Evolutionary conservation across 176 grass and related monocot species (phyloP), one percentile per base, ranked within the genome.

Genomic region (Tillandsia leiboldiana): DNA sequence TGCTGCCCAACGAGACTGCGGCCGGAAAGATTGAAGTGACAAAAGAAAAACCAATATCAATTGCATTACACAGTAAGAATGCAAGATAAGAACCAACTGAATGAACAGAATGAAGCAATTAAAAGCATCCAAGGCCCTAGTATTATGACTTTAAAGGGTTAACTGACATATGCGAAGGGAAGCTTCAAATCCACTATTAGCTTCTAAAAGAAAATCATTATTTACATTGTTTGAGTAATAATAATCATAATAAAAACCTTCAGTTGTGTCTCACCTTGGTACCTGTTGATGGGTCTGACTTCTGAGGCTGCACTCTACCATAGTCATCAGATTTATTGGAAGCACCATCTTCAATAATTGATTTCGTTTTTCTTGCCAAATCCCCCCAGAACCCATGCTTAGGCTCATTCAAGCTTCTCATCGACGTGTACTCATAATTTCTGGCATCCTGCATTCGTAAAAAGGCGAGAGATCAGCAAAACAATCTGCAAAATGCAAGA

Each of bases 351-450:
- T 75, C 73, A 48, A 67, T 49, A 67, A 75, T 75, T 29, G 73
- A 24, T 75, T 75, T 67, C 18, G 73, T 50, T 75, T 75, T 75
- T 48, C 53, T 66, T 29, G 73, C 73, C 50, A 75, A 75, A 54
- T 66, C 63, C 12, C 53, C 73, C 73, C 73, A 75, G 54, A 75
- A 75, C 66, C 73, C 51, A 52, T 67, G 49, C 51, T 51, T 48
- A 11, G 26, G 15, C 27, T 10, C 68, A 50, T 70, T 42, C 24
- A 33, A 17, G 22, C 10, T 27, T 63, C 53, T 66, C 26, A n/a
- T 53, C 12, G 73, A 65, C 8, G 73, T 66, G 63, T 75, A 75
- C 17, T 66, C 63, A 23, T 67, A 75, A 11, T 29, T 28, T 48
- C 48, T 75, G 33, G 73, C 65, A 5, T 65, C 73, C 73, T 75